Base-by-base conservation (phyloP, 441 rosid genomes). In the Raphanus hybrid region DNA sequence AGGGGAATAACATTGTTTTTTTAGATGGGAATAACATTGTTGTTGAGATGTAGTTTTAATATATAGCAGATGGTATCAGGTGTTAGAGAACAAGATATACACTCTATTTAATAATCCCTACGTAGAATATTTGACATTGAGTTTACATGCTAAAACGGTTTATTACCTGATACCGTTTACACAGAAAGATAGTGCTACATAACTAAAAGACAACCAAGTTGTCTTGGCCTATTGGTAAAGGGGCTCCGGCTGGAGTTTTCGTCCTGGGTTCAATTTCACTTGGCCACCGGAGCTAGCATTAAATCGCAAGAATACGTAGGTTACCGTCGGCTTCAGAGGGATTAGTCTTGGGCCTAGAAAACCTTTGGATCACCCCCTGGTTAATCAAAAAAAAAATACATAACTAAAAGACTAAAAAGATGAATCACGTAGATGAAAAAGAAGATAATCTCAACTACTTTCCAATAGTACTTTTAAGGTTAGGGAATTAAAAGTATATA, bases 381-480 rank as follows among this genome's bases (percentile, higher is more conserved):
- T n/a, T n/a, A n/a, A n/a, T n/a, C n/a, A n/a, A n/a, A n/a, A n/a
- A n/a, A n/a, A n/a, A n/a, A n/a, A n/a, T 2, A 15, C 48, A 41
- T 34, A 34, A 34, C 37, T 34, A 6, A 63, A 76, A 55, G 57
- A 14, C 57, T 5, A 50, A 70, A 77, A 64, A 64, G 71, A 27
- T 60, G 63, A 48, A 45, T 48, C 35, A 71, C 76, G 59, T 48
- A 35, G 73, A 72, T 71, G 69, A 50, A 20, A 61, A 29, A 60
- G 27, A 60, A 64, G 71, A 64, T 70, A 55, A 64, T n/a, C 57
- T 32, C 34, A 54, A 27, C 27, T 70, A 55, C 75, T 64, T 76
- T 55, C 27, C 60, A 64, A 71, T 41, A 67, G 35, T 67, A 39
- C 74, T 73, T 73, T 62, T 67, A 65, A 78, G 39, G 69, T 78